A percentile compares a stretch with the other conserved stretches of the same genome.
These are phyloP conservation scores for Lantana camara DNA, from an alignment of 257 asterid species.

Conservation along the genomic window DNA sequence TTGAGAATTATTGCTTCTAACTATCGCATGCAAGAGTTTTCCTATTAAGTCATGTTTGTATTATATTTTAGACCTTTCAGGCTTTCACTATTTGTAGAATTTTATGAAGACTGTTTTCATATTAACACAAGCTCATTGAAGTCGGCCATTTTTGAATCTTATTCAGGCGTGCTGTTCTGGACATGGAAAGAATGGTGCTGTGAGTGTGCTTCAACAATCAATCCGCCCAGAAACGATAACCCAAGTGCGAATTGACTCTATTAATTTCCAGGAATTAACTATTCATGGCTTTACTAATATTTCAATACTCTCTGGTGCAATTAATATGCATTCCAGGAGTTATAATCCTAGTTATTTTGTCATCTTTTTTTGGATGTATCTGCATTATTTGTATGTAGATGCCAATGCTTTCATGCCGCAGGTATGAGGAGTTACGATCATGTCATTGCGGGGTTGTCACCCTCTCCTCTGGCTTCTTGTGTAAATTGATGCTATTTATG, in stretches of 20 bases:
- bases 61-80: slow-evolving; percentile 16
- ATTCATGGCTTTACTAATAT: background rate
- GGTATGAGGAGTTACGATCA: background rate
- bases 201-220: slow-evolving; percentile 88
- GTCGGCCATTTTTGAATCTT: slow-evolving; percentile 33
- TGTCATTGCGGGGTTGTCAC: background rate
- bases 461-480: slow-evolving; percentile 1
- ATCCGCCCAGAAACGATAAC: slow-evolving; percentile 94
- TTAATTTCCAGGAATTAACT: slow-evolving; percentile 21
- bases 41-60: background rate
- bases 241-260: slow-evolving; percentile 57
- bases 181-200: slow-evolving; percentile 97
- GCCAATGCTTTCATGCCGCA: slow-evolving; percentile 13
- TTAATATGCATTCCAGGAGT: slow-evolving; percentile 7
- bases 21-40: slow-evolving; percentile 22
- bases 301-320: slow-evolving; percentile 20
- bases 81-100: slow-evolving; percentile 9
- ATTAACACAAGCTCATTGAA: slow-evolving; percentile 1
- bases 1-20: slow-evolving; percentile 22
- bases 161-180: slow-evolving; percentile 97
- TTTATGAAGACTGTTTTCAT: slow-evolving; percentile 24
- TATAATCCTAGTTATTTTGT: slow-evolving; percentile 26
- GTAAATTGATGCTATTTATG: background rate
- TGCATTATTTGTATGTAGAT: background rate
- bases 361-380: slow-evolving; percentile 4